Percentiles rank a stretch among this genome's conserved stretches.
phyloP scores from a whole-genome alignment of 768 basidiomycete genomes.

The Leccinum barrowsii region DNA sequence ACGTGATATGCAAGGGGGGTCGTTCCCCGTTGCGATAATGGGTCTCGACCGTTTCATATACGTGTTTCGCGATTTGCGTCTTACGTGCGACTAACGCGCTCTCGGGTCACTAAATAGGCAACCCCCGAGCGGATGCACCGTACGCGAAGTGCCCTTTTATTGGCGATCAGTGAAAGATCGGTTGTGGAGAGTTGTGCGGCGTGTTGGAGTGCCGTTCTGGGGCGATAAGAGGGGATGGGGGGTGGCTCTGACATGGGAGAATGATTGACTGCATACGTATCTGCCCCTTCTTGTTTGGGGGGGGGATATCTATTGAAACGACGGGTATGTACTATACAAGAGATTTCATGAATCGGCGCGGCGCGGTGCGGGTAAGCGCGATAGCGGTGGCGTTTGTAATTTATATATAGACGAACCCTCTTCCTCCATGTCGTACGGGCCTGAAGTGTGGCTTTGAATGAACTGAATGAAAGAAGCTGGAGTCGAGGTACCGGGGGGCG shows the following conservation, averaged over 20 bases:
- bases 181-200: conserved; percentile 50
- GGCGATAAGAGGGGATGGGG: neutral
- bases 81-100: conserved; percentile 9
- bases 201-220: conserved; percentile 36
- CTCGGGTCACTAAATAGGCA: conserved; percentile 27
- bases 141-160: conserved; percentile 42
- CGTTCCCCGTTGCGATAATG: neutral
- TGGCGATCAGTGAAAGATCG: conserved; percentile 49
- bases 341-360: conserved; percentile 5
- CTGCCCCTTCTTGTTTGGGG: neutral
- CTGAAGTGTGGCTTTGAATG: neutral
- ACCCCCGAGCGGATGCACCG: conserved; percentile 36
- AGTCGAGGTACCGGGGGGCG: neutral
- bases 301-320: neutral
- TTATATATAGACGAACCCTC: neutral
- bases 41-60: conserved; percentile 1
- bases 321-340: neutral
- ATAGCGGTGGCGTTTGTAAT: neutral
- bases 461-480: neutral
- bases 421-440: neutral
- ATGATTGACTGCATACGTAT: neutral
- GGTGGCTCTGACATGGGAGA: neutral
- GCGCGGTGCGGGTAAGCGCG: conserved; percentile 4
- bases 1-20: conserved; percentile 1
- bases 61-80: conserved; percentile 3